These are phyloP conservation scores for Tetraselmis chui DNA, from an alignment of 139 green algal genomes.

Conservation along the genomic window DNA sequence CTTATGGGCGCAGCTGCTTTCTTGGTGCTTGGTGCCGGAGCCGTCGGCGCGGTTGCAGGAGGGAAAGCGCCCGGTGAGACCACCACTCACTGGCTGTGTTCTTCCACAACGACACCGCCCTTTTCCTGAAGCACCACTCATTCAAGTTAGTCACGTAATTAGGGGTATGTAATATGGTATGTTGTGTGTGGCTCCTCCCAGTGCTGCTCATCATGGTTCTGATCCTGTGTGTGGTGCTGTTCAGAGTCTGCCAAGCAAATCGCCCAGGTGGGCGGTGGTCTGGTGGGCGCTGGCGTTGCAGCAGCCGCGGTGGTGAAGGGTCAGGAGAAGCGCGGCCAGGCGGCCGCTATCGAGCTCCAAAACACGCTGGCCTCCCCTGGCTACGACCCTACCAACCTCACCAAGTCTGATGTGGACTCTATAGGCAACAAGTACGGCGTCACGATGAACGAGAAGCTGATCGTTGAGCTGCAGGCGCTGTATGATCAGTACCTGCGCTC, in stretches of 20 bases:
- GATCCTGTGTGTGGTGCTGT: no score
- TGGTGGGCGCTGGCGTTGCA: slow-evolving; percentile 33
- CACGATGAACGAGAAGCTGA: slow-evolving; percentile 37
- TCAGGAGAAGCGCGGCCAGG: slow-evolving; percentile 52
- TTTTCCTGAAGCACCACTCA: no score
- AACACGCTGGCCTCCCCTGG: slow-evolving; percentile 65
- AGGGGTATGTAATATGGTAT: no score
- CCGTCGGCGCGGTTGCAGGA: not conserved
- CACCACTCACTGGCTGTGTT: not conserved
- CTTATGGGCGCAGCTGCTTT: not conserved
- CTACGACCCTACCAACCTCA: slow-evolving; percentile 49
- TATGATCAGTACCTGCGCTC: slow-evolving; percentile 81
- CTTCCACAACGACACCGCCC: not conserved
- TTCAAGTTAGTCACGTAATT: no score
- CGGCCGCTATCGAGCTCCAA: slow-evolving; percentile 62
- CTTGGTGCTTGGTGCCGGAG: not conserved
- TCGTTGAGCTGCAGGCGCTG: slow-evolving; percentile 60
- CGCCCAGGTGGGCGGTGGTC: slow-evolving; percentile 28
- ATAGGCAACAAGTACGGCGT: slow-evolving; percentile 71
- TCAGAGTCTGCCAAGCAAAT: not conserved
- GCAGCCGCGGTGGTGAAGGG: slow-evolving; percentile 28
- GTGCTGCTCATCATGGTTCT: not conserved
- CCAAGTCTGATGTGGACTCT: slow-evolving; percentile 33
- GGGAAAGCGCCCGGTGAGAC: not conserved
- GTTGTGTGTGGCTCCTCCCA: not conserved